Percentiles rank a stretch among this genome's conserved stretches.
phyloP scores from a whole-genome alignment of 2,329 filamentous ascomycete species.

The Cercospora sp. region DNA sequence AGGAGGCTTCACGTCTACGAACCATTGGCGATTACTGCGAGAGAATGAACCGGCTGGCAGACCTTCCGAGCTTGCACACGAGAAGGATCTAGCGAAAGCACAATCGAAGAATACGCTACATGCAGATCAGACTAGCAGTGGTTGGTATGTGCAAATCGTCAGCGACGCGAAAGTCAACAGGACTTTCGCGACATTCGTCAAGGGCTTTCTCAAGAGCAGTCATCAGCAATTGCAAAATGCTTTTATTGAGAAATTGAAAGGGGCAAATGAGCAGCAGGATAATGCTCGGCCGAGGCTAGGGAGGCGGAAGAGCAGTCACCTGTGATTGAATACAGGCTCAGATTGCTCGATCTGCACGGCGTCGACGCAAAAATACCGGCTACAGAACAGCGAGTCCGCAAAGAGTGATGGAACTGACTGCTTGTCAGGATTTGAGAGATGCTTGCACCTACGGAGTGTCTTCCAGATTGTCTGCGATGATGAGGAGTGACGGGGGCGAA shows the following conservation, averaged over 20 bases:
- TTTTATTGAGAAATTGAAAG: conserved; percentile 36
- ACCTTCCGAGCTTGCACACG: conserved; percentile 3
- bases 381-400: neutral
- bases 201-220: conserved; percentile 37
- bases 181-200: conserved; percentile 38
- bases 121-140: conserved; percentile 24
- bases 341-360: neutral
- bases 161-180: conserved; percentile 37
- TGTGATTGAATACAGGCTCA: conserved; percentile 1
- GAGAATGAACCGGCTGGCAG: conserved; percentile 20
- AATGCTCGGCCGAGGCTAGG: conserved; percentile 28
- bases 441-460: neutral
- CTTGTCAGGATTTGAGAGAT: neutral
- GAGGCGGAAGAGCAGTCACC: conserved; percentile 21
- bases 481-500: neutral
- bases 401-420: neutral
- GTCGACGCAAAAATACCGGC: neutral
- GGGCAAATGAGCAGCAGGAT: conserved; percentile 22
- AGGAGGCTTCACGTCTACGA: conserved; percentile 38
- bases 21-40: conserved; percentile 37
- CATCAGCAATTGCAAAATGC: conserved; percentile 35
- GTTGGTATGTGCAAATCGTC: conserved; percentile 38
- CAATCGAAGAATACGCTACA: conserved; percentile 31
- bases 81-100: conserved; percentile 18
- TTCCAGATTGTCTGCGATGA: neutral